Evolutionary conservation across 306 rosid species (phyloP).

Genomic region (Acacia acuminata): DNA sequence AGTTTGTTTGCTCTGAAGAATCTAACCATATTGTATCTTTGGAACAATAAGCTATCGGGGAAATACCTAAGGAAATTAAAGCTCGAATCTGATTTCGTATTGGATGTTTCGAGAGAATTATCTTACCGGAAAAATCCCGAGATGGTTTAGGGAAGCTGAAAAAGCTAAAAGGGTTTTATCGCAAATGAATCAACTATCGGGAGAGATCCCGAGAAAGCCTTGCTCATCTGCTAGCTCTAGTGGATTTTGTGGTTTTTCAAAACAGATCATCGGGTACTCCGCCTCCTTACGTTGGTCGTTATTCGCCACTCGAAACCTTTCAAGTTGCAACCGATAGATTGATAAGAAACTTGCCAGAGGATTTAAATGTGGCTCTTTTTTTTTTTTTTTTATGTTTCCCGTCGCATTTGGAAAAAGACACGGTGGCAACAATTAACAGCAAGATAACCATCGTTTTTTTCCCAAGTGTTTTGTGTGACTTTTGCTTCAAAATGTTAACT

Average conservation of each 20-base stretch:
- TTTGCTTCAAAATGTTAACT: too few species aligned
- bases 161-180: constrained; percentile 22
- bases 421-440: too few species aligned
- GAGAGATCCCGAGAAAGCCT: constrained; percentile 47
- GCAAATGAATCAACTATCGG: constrained; percentile 38
- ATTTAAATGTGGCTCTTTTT: too few species aligned
- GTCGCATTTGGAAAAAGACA: too few species aligned
- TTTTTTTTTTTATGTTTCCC: too few species aligned
- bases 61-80: constrained; percentile 44
- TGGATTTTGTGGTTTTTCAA: constrained; percentile 22
- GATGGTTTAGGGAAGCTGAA: constrained; percentile 44
- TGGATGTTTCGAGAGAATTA: constrained; percentile 46
- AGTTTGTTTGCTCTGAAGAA: constrained; percentile 46
- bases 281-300: constrained; percentile 48
- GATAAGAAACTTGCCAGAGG: constrained; percentile 44
- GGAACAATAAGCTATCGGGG: constrained; percentile 40
- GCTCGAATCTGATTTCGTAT: constrained; percentile 11
- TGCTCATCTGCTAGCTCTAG: constrained; percentile 42
- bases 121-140: constrained; percentile 44
- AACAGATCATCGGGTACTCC: constrained; percentile 44
- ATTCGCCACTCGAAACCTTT: constrained; percentile 30
- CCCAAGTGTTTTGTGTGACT: too few species aligned
- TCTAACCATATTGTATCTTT: constrained; percentile 36
- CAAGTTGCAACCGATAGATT: constrained; percentile 42
- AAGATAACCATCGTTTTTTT: too few species aligned